Conservation (phyloP, 192 early-diverging fungal genomes). For the Backusella australiensis region DNA sequence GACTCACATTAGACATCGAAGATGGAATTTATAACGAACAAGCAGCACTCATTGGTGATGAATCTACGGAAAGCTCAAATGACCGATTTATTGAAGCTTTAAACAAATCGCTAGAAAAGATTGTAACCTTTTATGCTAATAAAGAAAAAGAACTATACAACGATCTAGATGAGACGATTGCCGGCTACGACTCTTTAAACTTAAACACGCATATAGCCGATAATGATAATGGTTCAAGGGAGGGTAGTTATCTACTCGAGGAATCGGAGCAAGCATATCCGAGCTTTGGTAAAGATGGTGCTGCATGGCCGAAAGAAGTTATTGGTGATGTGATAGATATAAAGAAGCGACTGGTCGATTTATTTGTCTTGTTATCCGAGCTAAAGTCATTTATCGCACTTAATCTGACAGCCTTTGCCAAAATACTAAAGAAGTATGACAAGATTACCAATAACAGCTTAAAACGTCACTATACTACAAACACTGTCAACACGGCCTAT, state of each 20-base stretch:
- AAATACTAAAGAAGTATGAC: slow-evolving; percentile 97
- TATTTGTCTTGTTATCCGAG: slow-evolving; percentile 83
- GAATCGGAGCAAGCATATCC: not conserved
- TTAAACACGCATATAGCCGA: not conserved
- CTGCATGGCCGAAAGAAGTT: not conserved
- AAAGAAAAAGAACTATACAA: slow-evolving; percentile 80
- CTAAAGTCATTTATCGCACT: slow-evolving; percentile 85
- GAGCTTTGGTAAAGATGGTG: not conserved
- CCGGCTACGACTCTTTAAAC: not conserved
- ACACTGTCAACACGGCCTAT: slow-evolving; percentile 60
- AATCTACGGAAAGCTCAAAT: slow-evolving; percentile 36
- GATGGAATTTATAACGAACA: slow-evolving; percentile 23
- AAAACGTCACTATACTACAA: slow-evolving; percentile 66
- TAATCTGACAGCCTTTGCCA: slow-evolving; percentile 90
- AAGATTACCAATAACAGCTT: slow-evolving; percentile 80
- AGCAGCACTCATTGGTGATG: slow-evolving; percentile 31
- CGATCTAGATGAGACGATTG: slow-evolving; percentile 48
- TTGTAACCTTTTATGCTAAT: slow-evolving; percentile 74
- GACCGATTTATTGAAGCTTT: slow-evolving; percentile 69
- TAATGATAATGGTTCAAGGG: not conserved
- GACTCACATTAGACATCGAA: slow-evolving; percentile 33
- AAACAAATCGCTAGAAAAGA: slow-evolving; percentile 81
- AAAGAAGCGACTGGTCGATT: slow-evolving; percentile 53
- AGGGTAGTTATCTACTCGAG: not conserved
- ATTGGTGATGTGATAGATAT: slow-evolving; percentile 8